Evolutionary conservation across 2,329 filamentous ascomycete species (phyloP).

Genomic region (Rutstroemia sydowiana): DNA sequence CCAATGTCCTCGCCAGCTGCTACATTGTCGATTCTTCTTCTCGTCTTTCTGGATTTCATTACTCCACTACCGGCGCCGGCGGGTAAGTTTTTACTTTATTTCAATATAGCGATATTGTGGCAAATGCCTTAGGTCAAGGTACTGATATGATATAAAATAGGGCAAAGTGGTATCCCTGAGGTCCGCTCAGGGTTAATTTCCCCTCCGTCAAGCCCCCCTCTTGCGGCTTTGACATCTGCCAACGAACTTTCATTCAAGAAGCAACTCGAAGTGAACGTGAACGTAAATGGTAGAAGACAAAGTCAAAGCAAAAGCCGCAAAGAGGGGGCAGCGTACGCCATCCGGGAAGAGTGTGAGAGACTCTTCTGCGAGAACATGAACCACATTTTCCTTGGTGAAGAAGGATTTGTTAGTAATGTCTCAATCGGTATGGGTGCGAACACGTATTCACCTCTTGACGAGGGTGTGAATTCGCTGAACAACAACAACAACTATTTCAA

Average conservation of each 20-base stretch:
- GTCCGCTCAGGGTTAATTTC: constrained; percentile 56
- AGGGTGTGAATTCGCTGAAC: constrained; percentile 21
- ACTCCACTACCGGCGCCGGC: constrained; percentile 87
- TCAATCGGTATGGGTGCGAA: constrained; percentile 80
- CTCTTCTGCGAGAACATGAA: constrained; percentile 97
- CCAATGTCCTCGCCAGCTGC: constrained; percentile 83
- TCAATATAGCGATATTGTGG: no score
- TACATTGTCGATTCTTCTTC: constrained; percentile 73
- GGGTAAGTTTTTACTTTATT: constrained; percentile 43
- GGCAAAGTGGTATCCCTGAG: constrained; percentile 94
- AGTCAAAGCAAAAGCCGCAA: constrained; percentile 43
- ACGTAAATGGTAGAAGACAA: constrained; percentile 30
- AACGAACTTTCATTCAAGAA: constrained; percentile 60
- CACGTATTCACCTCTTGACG: constrained; percentile 37
- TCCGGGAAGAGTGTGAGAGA: constrained; percentile 99
- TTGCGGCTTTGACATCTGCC: constrained; percentile 63
- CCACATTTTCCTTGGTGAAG: constrained; percentile 93
- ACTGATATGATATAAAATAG: constrained; percentile 39
- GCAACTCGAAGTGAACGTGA: constrained; percentile 32
- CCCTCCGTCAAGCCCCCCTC: constrained; percentile 87
- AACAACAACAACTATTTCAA: constrained; percentile 25
- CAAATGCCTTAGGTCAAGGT: no score
- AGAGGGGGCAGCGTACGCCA: constrained; percentile 93
- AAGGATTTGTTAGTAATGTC: constrained; percentile 69
- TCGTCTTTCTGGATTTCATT: constrained; percentile 78